A percentile compares a stretch with the other conserved stretches of the same genome.
phyloP scores from a whole-genome alignment of 2,329 filamentous ascomycete genomes.

The Periconia sp. region DNA sequence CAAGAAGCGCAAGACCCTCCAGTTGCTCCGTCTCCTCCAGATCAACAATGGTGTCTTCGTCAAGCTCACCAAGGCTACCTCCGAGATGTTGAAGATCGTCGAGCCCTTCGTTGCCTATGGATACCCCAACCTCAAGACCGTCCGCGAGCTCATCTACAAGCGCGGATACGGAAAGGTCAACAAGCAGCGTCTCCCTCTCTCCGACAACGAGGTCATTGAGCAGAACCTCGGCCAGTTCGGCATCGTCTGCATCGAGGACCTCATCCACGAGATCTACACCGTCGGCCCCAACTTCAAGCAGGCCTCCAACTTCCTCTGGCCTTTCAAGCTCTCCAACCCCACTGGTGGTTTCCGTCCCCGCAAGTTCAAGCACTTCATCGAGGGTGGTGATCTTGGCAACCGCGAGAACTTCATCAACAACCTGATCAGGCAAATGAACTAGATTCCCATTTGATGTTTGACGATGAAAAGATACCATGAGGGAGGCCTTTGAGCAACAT shows the following conservation, averaged over 20 bases:
- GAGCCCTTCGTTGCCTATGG: constrained; percentile 99
- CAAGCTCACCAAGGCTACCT: constrained; percentile 95
- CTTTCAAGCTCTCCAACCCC: constrained; percentile 99
- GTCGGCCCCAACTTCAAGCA: constrained; percentile 99
- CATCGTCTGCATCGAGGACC: constrained; percentile 98
- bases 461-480: constrained; percentile 28
- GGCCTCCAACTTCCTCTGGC: constrained; percentile 99
- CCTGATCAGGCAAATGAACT: constrained; percentile 99
- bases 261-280: constrained; percentile 97
- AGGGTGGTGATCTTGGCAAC: constrained; percentile 99
- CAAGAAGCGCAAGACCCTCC: constrained; percentile 99
- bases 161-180: constrained; percentile 98
- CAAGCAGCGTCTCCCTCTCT: constrained; percentile 96
- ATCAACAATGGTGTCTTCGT: constrained; percentile 99
- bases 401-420: constrained; percentile 97
- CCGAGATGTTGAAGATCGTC: constrained; percentile 94
- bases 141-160: constrained; percentile 98
- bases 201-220: constrained; percentile 98
- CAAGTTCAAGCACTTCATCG: constrained; percentile 99
- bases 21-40: constrained; percentile 98
- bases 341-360: constrained; percentile 92
- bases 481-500: constrained; percentile 1
- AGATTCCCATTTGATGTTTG: constrained; percentile 43
- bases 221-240: constrained; percentile 87
- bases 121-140: constrained; percentile 98